Percentiles rank a stretch among this genome's conserved stretches.
Conservation (phyloP, 2,329 filamentous ascomycete genomes). For the Fusarium euwallaceae region DNA sequence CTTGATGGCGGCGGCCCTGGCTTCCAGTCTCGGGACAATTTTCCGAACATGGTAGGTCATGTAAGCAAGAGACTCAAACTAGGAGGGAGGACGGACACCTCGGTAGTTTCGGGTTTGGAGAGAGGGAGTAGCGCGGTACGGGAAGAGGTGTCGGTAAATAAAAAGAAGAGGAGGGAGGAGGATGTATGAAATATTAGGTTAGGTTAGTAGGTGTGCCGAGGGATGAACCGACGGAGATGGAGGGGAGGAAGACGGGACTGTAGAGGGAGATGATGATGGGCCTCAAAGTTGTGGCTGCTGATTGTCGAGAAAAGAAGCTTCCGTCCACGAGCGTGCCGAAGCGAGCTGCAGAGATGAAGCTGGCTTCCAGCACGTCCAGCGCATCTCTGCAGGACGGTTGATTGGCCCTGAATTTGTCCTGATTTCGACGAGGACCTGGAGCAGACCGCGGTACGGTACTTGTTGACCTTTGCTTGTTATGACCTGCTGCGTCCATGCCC, state of each 20-base stretch:
- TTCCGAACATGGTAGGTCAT: constrained; percentile 35
- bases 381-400: constrained; percentile 22
- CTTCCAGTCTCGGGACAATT: constrained; percentile 24
- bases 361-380: constrained; percentile 13
- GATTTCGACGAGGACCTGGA: background rate
- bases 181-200: background rate
- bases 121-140: constrained; percentile 21
- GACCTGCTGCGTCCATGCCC: background rate
- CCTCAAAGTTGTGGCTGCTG: constrained; percentile 1
- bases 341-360: constrained; percentile 29
- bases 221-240: background rate
- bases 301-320: background rate
- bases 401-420: constrained; percentile 1
- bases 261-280: background rate
- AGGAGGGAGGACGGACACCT: constrained; percentile 13
- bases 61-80: background rate
- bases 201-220: background rate
- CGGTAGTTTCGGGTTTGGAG: constrained; percentile 30
- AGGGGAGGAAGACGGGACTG: background rate
- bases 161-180: background rate
- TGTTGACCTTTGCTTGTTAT: background rate
- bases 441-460: constrained; percentile 17
- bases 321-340: background rate
- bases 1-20: background rate
- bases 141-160: constrained; percentile 10